Base-by-base conservation (phyloP, 768 basidiomycete species). In the Suillus bovinus region DNA sequence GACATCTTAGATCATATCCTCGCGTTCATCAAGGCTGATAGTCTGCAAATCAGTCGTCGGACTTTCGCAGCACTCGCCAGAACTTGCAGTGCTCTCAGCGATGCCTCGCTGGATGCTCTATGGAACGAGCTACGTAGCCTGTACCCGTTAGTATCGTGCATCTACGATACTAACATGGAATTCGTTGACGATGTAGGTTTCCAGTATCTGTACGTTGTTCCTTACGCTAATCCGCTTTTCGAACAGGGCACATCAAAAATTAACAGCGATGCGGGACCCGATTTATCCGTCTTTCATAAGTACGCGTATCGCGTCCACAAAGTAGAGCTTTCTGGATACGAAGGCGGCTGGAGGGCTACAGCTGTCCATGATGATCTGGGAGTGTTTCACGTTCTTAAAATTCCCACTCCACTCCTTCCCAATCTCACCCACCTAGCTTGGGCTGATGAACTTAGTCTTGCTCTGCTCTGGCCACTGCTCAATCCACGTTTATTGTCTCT, bases 401-500 rank as follows among this genome's bases (percentile, higher is more conserved):
- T 55, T 55, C 53, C 53, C 34, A 36, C 33, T 24, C 54, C 54
- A 24, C 22, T 55, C 34, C 54, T 55, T 34, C 54, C 54, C 5
- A 55, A 55, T 24, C 54, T 55, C 16, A 55, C 22, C 22, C 22
- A 38, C 22, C 14, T 55, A 16, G 54, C 36, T 36, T 55, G 54
- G 54, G 27, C 22, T 17, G 33, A 36, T 24, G 34, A 24, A 10
- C 22, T 55, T 10, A 36, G 54, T 17, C 36, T 38, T 16, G 14
- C 34, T 36, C n/a, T 36, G 9, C 16, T 55, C 16, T 38, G 54
- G 34, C 54, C 34, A 5, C 36, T 55, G 24, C 54, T 55, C 54
- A 34, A 34, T 27, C 54, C 54, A 55, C 55, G 36, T 13, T 39
- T 56, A 20, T 38, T 22, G 10, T 56, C 55, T 56, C 55, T 56